Percentiles rank a stretch among this genome's conserved stretches.
These are phyloP conservation scores for Euryodendron excelsum DNA, from an alignment of 148 eudicot species.

Conservation along the genomic window DNA sequence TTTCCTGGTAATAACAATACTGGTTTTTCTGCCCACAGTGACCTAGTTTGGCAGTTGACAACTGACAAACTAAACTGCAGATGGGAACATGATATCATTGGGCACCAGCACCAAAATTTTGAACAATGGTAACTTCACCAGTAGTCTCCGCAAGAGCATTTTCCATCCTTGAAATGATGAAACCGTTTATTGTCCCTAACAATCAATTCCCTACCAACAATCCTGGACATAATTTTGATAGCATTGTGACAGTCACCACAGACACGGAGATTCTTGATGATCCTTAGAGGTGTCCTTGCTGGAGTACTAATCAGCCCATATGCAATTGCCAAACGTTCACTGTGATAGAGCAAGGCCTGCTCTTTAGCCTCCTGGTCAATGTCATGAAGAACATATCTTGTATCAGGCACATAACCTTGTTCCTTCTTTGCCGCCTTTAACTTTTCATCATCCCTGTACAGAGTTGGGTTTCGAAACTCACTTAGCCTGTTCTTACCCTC, in stretches of 20 bases:
- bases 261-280: constrained; percentile 69
- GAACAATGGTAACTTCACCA: constrained; percentile 36
- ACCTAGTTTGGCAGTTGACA: constrained; percentile 9
- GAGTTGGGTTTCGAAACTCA: constrained; percentile 69
- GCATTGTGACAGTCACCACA: constrained; percentile 83
- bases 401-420: constrained; percentile 72
- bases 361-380: constrained; percentile 89
- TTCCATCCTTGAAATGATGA: constrained; percentile 80
- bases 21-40: neutral
- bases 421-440: constrained; percentile 74
- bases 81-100: neutral
- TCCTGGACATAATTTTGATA: constrained; percentile 69
- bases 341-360: constrained; percentile 67
- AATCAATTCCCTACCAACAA: constrained; percentile 67
- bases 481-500: constrained; percentile 72
- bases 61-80: constrained; percentile 6
- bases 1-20: neutral
- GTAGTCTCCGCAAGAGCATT: constrained; percentile 73
- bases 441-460: constrained; percentile 82
- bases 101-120: neutral
- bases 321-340: constrained; percentile 80
- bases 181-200: constrained; percentile 71
- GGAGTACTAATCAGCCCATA: constrained; percentile 76
- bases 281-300: constrained; percentile 61
- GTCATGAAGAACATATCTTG: constrained; percentile 75